Evolutionary conservation across 1,139 yeast genomes (phyloP).

Genomic region (Magnusiomyces starmeri): DNA sequence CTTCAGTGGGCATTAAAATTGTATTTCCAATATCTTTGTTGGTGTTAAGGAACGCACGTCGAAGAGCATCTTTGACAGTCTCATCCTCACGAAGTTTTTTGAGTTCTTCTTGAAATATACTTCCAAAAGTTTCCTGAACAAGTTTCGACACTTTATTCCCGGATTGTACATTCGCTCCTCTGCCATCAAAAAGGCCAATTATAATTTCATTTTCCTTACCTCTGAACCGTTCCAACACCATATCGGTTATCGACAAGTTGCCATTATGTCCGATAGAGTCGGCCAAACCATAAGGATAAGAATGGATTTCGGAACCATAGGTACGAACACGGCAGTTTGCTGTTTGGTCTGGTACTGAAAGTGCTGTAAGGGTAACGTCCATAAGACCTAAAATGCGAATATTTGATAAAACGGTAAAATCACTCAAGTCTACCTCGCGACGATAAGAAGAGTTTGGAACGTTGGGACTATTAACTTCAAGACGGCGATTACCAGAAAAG

Average conservation of each 20-base stretch:
- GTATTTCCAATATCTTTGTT: conserved; percentile 71
- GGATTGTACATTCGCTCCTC: conserved; percentile 40
- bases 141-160: conserved; percentile 62
- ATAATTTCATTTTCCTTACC: conserved; percentile 70
- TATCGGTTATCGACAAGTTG: conserved; percentile 68
- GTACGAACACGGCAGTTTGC: conserved; percentile 82
- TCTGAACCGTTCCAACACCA: conserved; percentile 79
- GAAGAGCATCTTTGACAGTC: conserved; percentile 55
- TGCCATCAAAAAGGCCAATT: conserved; percentile 84
- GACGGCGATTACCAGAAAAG: conserved; percentile 85
- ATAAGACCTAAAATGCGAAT: conserved; percentile 76
- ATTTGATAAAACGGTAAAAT: conserved; percentile 65
- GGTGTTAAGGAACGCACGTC: conserved; percentile 69
- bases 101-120: conserved; percentile 58
- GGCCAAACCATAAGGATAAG: conserved; percentile 83
- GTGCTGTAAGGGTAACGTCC: conserved; percentile 88
- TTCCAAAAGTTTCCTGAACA: conserved; percentile 65
- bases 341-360: conserved; percentile 79
- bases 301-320: conserved; percentile 75
- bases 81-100: conserved; percentile 41
- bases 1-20: conserved; percentile 31
- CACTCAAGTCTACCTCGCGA: conserved; percentile 50
- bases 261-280: conserved; percentile 73
- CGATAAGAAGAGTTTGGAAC: conserved; percentile 29
- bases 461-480: conserved; percentile 71